phyloP scores from a whole-genome alignment of 176 grass and related monocot genomes.

The Oryza meyeriana region DNA sequence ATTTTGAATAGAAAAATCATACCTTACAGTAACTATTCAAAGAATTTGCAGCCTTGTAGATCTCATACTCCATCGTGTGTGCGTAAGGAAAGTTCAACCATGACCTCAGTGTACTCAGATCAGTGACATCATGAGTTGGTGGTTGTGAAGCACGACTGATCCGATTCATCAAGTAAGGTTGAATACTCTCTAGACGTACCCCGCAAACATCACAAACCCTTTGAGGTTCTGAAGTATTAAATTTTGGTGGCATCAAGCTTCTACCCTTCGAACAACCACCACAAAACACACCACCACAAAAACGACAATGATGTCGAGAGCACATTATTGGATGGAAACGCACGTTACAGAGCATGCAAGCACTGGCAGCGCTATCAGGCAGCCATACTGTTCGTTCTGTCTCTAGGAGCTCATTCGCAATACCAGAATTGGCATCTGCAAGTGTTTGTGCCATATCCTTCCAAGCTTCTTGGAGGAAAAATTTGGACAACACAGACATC shows the following conservation, averaged over 20 bases:
- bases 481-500: constrained; percentile 33
- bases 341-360: constrained; percentile 63
- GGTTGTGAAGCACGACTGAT: constrained; percentile 53
- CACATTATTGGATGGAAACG: constrained; percentile 68
- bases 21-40: constrained; percentile 59
- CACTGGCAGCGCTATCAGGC: constrained; percentile 47
- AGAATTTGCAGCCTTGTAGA: constrained; percentile 67
- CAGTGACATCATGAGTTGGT: constrained; percentile 60
- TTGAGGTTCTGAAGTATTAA: constrained; percentile 56
- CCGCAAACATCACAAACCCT: constrained; percentile 68
- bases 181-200: constrained; percentile 50
- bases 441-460: constrained; percentile 58
- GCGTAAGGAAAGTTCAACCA: constrained; percentile 67
- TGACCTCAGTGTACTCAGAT: constrained; percentile 56
- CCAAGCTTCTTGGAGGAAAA: constrained; percentile 58
- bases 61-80: constrained; percentile 62
- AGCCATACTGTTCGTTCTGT: constrained; percentile 57
- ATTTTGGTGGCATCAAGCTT: constrained; percentile 64
- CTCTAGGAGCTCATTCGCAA: constrained; percentile 47
- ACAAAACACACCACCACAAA: constrained; percentile 53
- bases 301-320: constrained; percentile 53
- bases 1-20: background rate
- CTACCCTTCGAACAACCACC: constrained; percentile 55
- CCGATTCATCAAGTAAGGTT: constrained; percentile 55
- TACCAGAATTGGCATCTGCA: constrained; percentile 37